phyloP scores from a whole-genome alignment of 495 filamentous ascomycete species.

The Lichenothelia convexa region DNA sequence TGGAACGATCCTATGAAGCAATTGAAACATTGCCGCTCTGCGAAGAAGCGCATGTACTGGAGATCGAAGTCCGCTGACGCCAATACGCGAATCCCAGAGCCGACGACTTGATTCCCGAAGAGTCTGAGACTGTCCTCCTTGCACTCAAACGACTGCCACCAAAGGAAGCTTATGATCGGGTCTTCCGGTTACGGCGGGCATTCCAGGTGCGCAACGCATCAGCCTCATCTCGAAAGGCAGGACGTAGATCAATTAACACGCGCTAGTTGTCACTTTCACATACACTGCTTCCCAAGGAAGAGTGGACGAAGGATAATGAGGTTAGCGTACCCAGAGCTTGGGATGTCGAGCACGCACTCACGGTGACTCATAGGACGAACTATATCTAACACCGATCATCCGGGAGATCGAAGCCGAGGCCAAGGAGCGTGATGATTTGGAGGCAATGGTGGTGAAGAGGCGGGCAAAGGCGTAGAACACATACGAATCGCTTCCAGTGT shows the following conservation, averaged over 20 bases:
- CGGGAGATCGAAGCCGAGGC: slow-evolving; percentile 64
- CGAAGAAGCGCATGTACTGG: background rate
- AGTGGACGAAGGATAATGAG: slow-evolving; percentile 63
- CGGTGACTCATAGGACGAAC: slow-evolving; percentile 40
- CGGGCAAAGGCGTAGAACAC: background rate
- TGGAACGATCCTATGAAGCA: background rate
- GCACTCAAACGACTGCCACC: slow-evolving; percentile 79
- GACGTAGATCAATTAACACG: slow-evolving; percentile 12
- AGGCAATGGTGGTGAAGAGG: slow-evolving; percentile 48
- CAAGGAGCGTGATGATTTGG: slow-evolving; percentile 65
- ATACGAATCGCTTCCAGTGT: too few relatives aligned
- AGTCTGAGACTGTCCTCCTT: slow-evolving; percentile 64
- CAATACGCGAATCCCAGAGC: slow-evolving; percentile 38
- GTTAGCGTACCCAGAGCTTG: slow-evolving; percentile 25
- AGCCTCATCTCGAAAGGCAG: background rate
- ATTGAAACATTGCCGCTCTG: background rate
- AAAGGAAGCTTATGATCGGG: slow-evolving; percentile 87
- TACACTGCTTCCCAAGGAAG: slow-evolving; percentile 60
- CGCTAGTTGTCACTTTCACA: slow-evolving; percentile 62
- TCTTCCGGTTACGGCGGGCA: slow-evolving; percentile 88
- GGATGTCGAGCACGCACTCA: background rate
- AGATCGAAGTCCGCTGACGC: too few relatives aligned
- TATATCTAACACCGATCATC: slow-evolving; percentile 67
- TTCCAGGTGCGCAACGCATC: slow-evolving; percentile 51
- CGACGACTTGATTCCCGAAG: slow-evolving; percentile 88